phyloP scores from a whole-genome alignment of 306 rosid genomes.

The Pyrus communis region DNA sequence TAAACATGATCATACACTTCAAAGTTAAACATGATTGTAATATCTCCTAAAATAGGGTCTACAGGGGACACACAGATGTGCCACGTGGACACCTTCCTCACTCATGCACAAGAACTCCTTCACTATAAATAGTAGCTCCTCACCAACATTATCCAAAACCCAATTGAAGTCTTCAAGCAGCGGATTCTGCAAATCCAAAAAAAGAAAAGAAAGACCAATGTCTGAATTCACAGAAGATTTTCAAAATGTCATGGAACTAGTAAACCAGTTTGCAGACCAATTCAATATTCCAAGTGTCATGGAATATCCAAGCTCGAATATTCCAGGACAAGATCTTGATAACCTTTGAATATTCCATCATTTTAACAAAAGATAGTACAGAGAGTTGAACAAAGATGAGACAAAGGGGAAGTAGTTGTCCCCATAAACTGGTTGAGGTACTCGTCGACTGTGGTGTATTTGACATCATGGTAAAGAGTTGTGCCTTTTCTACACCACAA shows the following conservation, averaged over 20 bases:
- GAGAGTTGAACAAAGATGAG: too few relatives aligned
- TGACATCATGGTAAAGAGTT: too few relatives aligned
- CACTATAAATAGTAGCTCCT: not conserved
- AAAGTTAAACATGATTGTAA: not conserved
- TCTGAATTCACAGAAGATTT: not conserved
- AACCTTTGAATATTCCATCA: too few relatives aligned
- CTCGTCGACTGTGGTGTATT: too few relatives aligned
- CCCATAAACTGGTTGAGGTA: too few relatives aligned
- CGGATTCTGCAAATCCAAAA: not conserved
- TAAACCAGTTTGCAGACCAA: slow-evolving; percentile 38
- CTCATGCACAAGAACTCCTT: not conserved
- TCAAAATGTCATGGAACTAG: slow-evolving; percentile 24
- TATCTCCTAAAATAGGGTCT: not conserved
- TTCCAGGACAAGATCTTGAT: slow-evolving; percentile 14
- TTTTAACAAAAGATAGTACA: too few relatives aligned
- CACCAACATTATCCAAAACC: not conserved
- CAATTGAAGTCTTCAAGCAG: not conserved
- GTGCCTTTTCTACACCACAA: too few relatives aligned
- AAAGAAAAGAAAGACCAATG: not conserved
- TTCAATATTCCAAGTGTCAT: slow-evolving; percentile 25
- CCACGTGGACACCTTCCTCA: not conserved
- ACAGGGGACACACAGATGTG: not conserved
- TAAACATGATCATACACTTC: not conserved
- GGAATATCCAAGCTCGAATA: slow-evolving; percentile 38
- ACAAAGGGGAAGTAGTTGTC: too few relatives aligned